Evolutionary conservation across 1,284 basidiomycete species (phyloP).

Genomic region (Malassezia restricta): DNA sequence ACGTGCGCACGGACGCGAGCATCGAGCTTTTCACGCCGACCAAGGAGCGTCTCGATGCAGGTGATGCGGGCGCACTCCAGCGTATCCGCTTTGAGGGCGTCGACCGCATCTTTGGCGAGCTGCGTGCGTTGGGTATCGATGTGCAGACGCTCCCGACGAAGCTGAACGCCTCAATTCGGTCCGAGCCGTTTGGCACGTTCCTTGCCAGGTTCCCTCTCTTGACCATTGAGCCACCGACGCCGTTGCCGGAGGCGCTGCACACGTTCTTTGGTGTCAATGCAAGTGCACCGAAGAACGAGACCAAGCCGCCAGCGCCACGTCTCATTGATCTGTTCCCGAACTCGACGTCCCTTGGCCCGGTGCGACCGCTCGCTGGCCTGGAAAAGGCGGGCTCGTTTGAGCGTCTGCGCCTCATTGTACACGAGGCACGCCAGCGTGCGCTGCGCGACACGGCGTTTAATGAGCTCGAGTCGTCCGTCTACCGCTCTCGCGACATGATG

Average conservation of each 20-base stretch:
- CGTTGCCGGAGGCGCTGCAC: slow-evolving; percentile 34
- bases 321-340: slow-evolving; percentile 17
- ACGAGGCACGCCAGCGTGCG: slow-evolving; percentile 63
- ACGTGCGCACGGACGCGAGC: slow-evolving; percentile 28
- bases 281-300: slow-evolving; percentile 14
- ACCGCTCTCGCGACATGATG: slow-evolving; percentile 72
- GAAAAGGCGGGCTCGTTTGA: slow-evolving; percentile 35
- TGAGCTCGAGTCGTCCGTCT: slow-evolving; percentile 78
- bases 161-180: slow-evolving; percentile 34
- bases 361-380: slow-evolving; percentile 25
- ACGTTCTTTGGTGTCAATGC: slow-evolving; percentile 33
- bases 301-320: slow-evolving; percentile 13
- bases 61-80: slow-evolving; percentile 18
- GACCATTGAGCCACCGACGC: slow-evolving; percentile 31
- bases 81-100: slow-evolving; percentile 31
- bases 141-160: slow-evolving; percentile 5
- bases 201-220: slow-evolving; percentile 27
- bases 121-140: slow-evolving; percentile 31
- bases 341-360: slow-evolving; percentile 18
- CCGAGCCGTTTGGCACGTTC: slow-evolving; percentile 32
- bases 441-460: slow-evolving; percentile 82
- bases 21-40: slow-evolving; percentile 29
- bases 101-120: slow-evolving; percentile 22
- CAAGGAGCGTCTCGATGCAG: slow-evolving; percentile 17
- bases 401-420: slow-evolving; percentile 52